Evolutionary conservation across 192 early-diverging fungal species (phyloP).

Genomic region (Coemansia sp.): DNA sequence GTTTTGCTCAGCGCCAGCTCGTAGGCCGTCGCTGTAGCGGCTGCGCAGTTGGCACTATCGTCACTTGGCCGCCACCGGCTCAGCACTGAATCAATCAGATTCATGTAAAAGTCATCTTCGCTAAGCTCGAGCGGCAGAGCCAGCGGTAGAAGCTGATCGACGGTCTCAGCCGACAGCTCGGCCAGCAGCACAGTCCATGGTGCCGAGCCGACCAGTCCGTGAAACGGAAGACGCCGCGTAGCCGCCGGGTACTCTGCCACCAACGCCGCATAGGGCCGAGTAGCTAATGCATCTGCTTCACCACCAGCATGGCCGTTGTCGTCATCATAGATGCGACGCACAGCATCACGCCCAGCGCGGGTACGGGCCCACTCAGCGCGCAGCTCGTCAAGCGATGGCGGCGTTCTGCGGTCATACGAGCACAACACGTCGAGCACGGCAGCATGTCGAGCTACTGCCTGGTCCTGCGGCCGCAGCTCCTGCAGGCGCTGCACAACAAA

Average conservation of each 20-base stretch:
- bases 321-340: slow-evolving; percentile 8
- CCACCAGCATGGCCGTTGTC: background rate
- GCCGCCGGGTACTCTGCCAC: slow-evolving; percentile 35
- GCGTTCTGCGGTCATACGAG: slow-evolving; percentile 51
- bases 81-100: slow-evolving; percentile 59
- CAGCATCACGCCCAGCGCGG: slow-evolving; percentile 9
- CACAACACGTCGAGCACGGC: slow-evolving; percentile 58
- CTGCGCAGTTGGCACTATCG: background rate
- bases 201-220: slow-evolving; percentile 50
- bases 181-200: slow-evolving; percentile 55
- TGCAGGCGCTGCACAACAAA: slow-evolving; percentile 61
- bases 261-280: slow-evolving; percentile 11
- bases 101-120: slow-evolving; percentile 65
- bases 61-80: slow-evolving; percentile 25
- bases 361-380: slow-evolving; percentile 32
- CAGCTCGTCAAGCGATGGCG: slow-evolving; percentile 57
- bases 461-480: slow-evolving; percentile 51
- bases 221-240: slow-evolving; percentile 62
- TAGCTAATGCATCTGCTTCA: background rate
- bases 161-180: slow-evolving; percentile 57
- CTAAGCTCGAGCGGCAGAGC: slow-evolving; percentile 54
- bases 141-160: slow-evolving; percentile 60
- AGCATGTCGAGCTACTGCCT: slow-evolving; percentile 31
- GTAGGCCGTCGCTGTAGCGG: slow-evolving; percentile 5
- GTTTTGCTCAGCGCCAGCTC: slow-evolving; percentile 29